Percentiles rank a stretch among this genome's conserved stretches.
Conservation (phyloP, 768 basidiomycete species). For the Amanita fuliginea region DNA sequence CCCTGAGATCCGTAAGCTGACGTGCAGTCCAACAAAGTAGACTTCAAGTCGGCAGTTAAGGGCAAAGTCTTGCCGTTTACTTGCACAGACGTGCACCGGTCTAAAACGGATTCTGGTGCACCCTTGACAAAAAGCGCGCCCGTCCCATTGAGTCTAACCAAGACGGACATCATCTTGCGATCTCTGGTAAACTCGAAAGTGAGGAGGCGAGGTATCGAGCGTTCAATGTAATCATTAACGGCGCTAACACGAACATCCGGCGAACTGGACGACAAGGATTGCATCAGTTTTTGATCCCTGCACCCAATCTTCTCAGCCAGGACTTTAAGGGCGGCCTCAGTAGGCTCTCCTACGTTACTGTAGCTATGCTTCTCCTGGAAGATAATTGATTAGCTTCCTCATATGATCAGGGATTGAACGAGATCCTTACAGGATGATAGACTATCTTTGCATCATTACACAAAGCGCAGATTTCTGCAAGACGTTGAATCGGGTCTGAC, state of each 20-base stretch:
- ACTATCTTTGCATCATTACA: conserved; percentile 93
- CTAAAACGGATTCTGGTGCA: conserved; percentile 91
- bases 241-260: conserved; percentile 63
- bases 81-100: conserved; percentile 70
- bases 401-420: neutral
- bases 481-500: conserved; percentile 64
- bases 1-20: conserved; percentile 69
- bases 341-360: conserved; percentile 87
- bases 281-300: conserved; percentile 42
- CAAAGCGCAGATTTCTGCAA: conserved; percentile 86
- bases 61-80: conserved; percentile 54
- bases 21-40: conserved; percentile 51
- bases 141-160: conserved; percentile 55
- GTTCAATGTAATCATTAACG: conserved; percentile 77
- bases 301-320: conserved; percentile 91
- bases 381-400: conserved; percentile 4
- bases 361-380: conserved; percentile 70
- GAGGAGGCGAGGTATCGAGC: conserved; percentile 63
- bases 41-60: conserved; percentile 51
- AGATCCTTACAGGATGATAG: conserved; percentile 55
- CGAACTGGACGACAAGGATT: conserved; percentile 46
- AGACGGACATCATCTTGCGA: conserved; percentile 98
- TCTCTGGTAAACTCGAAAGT: conserved; percentile 98
- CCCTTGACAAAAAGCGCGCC: conserved; percentile 92
- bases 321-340: conserved; percentile 93